Conservation (phyloP, 306 rosid genomes). For the Castanea crenata region DNA sequence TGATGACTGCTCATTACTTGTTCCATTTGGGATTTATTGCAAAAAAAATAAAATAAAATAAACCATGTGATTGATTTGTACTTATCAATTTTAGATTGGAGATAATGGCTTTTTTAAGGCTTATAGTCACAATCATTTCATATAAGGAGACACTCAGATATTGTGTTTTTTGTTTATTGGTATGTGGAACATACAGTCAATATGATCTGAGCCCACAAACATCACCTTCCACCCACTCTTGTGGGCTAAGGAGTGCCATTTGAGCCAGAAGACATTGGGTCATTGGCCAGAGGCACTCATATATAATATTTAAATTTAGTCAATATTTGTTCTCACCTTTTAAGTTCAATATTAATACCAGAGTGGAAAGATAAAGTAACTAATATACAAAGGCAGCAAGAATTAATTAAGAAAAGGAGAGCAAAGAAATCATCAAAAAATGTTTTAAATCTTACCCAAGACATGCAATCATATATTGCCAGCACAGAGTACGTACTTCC, state of each 20-base stretch:
- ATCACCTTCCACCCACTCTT: too few species aligned
- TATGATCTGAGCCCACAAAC: too few species aligned
- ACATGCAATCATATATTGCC: slow-evolving; percentile 99
- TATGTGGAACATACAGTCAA: too few species aligned
- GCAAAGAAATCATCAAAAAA: not conserved
- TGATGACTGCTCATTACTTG: not conserved
- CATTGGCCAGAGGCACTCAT: not conserved
- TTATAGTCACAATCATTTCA: not conserved
- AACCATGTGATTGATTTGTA: not conserved
- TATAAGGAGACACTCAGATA: not conserved
- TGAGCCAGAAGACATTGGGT: too few species aligned
- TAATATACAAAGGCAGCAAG: not conserved
- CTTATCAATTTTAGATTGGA: not conserved
- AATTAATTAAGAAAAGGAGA: not conserved
- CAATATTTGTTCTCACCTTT: not conserved
- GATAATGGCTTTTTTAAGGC: not conserved
- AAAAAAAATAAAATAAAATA: not conserved
- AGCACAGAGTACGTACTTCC: slow-evolving; percentile 88
- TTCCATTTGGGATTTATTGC: not conserved
- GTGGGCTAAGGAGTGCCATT: too few species aligned
- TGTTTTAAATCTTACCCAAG: slow-evolving; percentile 73
- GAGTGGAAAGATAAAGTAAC: not conserved
- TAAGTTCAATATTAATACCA: not conserved
- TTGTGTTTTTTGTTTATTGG: too few species aligned
- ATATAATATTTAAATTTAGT: not conserved